Conservation (phyloP, 2,329 filamentous ascomycete genomes). For the Pseudocercospora ulei region DNA sequence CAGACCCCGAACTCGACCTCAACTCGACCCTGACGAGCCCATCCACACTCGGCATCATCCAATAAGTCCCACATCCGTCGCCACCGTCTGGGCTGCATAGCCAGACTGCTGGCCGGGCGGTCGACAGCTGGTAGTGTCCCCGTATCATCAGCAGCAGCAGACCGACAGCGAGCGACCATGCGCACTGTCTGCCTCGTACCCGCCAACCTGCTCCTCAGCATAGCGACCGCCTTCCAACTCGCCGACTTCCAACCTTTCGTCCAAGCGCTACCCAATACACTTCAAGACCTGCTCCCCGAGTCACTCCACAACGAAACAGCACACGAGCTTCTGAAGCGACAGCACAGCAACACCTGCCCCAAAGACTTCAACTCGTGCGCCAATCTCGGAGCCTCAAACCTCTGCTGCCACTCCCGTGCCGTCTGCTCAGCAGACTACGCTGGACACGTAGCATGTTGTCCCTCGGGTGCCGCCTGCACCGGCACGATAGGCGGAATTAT, state of each 20-base stretch:
- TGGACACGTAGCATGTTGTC: constrained; percentile 54
- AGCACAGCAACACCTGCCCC: constrained; percentile 41
- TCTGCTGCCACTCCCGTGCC: constrained; percentile 48
- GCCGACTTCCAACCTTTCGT: constrained; percentile 29
- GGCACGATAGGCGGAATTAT: constrained; percentile 41
- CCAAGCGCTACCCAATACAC: constrained; percentile 26
- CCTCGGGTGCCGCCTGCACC: constrained; percentile 49
- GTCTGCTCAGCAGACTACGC: constrained; percentile 49
- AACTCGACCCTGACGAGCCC: no score
- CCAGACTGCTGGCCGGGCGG: neutral
- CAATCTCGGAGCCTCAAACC: constrained; percentile 43
- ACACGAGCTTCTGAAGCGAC: constrained; percentile 33
- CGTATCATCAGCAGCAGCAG: neutral
- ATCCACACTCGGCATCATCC: no score
- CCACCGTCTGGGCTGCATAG: no score
- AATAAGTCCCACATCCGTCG: no score
- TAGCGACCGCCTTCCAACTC: constrained; percentile 24
- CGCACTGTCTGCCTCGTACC: constrained; percentile 19
- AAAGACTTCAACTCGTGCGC: constrained; percentile 46
- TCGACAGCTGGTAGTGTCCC: neutral
- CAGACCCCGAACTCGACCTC: no score
- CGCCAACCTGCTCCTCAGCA: constrained; percentile 15
- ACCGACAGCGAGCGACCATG: constrained; percentile 15
- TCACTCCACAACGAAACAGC: constrained; percentile 20
- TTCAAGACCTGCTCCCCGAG: constrained; percentile 22